A percentile compares a stretch with the other conserved stretches of the same genome.
Evolutionary conservation across 129 eudicot species (phyloP).

Genomic region (Arctium minus): DNA sequence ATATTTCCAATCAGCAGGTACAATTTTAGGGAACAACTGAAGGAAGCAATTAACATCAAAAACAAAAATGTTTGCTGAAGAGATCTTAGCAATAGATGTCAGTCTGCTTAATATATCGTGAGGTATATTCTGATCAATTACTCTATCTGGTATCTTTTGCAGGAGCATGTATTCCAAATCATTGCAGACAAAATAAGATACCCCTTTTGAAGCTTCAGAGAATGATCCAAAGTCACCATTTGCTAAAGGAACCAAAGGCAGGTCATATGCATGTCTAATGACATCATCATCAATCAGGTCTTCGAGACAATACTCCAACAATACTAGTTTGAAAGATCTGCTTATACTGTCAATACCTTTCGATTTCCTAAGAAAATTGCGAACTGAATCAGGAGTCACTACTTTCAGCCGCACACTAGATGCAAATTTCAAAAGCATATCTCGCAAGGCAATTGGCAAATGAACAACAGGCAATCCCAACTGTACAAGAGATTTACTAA

Average conservation of each 20-base stretch:
- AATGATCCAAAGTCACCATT: constrained; percentile 81
- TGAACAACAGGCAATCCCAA: constrained; percentile 76
- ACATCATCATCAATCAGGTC: constrained; percentile 89
- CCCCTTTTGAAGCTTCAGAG: constrained; percentile 54
- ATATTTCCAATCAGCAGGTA: constrained; percentile 86
- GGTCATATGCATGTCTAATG: constrained; percentile 47
- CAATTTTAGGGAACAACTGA: constrained; percentile 54
- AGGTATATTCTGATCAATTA: constrained; percentile 65
- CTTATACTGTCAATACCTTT: constrained; percentile 31
- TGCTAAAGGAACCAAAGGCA: constrained; percentile 93
- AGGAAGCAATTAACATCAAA: constrained; percentile 51
- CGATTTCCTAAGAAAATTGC: constrained; percentile 52
- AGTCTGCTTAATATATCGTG: constrained; percentile 48
- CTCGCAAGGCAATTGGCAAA: constrained; percentile 55
- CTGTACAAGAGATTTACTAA: constrained; percentile 74
- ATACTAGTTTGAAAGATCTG: constrained; percentile 59
- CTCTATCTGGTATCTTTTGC: constrained; percentile 54
- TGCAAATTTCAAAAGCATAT: constrained; percentile 64
- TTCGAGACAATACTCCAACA: constrained; percentile 98
- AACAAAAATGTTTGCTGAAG: constrained; percentile 58
- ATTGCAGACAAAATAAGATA: constrained; percentile 67
- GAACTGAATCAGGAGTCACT: constrained; percentile 84
- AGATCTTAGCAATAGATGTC: constrained; percentile 61
- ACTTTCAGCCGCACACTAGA: constrained; percentile 56
- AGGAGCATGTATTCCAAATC: constrained; percentile 81